Conservation (phyloP, 1,284 basidiomycete genomes). For the Cutaneotrichosporon daszewskae region DNA sequence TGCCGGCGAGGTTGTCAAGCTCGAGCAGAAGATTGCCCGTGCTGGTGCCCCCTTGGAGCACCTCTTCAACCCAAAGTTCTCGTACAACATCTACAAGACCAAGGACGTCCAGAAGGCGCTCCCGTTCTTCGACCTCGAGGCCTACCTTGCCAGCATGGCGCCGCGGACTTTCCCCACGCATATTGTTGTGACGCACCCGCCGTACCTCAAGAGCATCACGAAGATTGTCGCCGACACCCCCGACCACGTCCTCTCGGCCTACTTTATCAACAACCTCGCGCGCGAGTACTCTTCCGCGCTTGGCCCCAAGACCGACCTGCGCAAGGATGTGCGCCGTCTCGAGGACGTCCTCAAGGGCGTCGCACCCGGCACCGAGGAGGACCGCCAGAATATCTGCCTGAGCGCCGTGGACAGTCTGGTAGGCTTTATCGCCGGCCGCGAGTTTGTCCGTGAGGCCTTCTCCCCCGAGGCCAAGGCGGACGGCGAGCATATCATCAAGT, state of each 20-base stretch:
- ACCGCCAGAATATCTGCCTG: conserved; percentile 63
- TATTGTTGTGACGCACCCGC: conserved; percentile 79
- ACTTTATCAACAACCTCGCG: conserved; percentile 69
- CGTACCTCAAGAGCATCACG: conserved; percentile 65
- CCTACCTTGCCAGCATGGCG: conserved; percentile 78
- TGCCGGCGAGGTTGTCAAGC: conserved; percentile 66
- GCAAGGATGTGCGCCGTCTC: conserved; percentile 65
- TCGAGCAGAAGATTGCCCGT: conserved; percentile 75
- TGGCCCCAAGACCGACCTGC: conserved; percentile 65
- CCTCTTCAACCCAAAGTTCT: conserved; percentile 65
- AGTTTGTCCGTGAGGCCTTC: conserved; percentile 83
- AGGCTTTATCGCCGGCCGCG: conserved; percentile 53
- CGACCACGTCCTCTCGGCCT: conserved; percentile 66
- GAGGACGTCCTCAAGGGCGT: conserved; percentile 71
- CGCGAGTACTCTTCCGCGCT: conserved; percentile 63
- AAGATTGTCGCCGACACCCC: conserved; percentile 64
- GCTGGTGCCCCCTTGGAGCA: conserved; percentile 72
- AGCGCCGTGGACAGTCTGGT: conserved; percentile 47
- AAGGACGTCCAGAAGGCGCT: conserved; percentile 65
- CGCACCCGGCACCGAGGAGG: conserved; percentile 76
- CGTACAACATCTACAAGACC: conserved; percentile 78
- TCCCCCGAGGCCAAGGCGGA: conserved; percentile 71
- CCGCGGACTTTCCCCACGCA: conserved; percentile 67
- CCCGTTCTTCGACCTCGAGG: conserved; percentile 70
- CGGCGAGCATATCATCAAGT: conserved; percentile 75